phyloP scores from a whole-genome alignment of 2,329 filamentous ascomycete genomes.

The Penicillium sp. region DNA sequence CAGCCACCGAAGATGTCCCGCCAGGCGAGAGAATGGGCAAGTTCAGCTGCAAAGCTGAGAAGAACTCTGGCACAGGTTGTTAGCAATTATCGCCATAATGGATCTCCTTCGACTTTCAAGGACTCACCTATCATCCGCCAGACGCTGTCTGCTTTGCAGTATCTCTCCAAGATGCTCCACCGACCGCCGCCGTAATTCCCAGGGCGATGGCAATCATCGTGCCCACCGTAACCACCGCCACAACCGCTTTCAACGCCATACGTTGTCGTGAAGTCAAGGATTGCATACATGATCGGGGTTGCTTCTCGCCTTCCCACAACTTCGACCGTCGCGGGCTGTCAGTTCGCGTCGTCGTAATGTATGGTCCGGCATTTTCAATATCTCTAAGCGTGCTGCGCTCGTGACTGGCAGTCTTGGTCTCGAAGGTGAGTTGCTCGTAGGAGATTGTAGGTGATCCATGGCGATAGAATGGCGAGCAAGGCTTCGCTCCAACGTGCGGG shows the following conservation, averaged over 20 bases:
- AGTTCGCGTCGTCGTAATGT: conserved; percentile 20
- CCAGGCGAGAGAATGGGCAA: not conserved
- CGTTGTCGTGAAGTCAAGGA: conserved; percentile 45
- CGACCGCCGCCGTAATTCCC: conserved; percentile 52
- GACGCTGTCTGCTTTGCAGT: conserved; percentile 40
- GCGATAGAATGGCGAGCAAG: conserved; percentile 53
- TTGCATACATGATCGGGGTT: conserved; percentile 43
- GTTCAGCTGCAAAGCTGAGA: not conserved
- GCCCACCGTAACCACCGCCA: conserved; percentile 52
- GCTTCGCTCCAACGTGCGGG: conserved; percentile 48
- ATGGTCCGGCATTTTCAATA: conserved; percentile 40
- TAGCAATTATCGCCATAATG: not conserved
- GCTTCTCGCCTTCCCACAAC: conserved; percentile 43
- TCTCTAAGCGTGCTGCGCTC: conserved; percentile 35
- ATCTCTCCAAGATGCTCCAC: conserved; percentile 52
- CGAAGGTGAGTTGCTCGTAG: conserved; percentile 35
- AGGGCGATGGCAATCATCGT: conserved; percentile 53
- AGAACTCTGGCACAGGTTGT: conserved; percentile 19
- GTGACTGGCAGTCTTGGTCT: conserved; percentile 30
- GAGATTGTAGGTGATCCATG: conserved; percentile 44
- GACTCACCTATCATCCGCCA: conserved; percentile 27
- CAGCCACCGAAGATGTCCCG: not conserved
- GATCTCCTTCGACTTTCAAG: not conserved
- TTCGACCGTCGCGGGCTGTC: conserved; percentile 40
- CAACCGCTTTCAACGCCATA: conserved; percentile 46